Evolutionary conservation across 331 rosid species (phyloP).

Genomic region (Arachis monticola): DNA sequence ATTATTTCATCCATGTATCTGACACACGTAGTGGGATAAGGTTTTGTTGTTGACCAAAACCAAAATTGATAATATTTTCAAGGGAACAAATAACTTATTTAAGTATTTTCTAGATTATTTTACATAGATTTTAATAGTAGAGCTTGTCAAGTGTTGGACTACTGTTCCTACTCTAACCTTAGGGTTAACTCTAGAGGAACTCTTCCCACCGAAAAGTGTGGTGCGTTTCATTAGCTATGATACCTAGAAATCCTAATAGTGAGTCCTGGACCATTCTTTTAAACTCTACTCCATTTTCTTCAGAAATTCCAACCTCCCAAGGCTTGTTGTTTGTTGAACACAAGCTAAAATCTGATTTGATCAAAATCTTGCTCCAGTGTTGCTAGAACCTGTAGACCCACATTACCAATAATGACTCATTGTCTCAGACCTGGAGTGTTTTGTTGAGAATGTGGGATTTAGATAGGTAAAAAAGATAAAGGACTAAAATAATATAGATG

Average conservation of each 20-base stretch:
- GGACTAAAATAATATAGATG: no score
- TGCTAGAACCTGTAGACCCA: conserved; percentile 19
- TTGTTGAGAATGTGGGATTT: no score
- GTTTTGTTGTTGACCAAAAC: no score
- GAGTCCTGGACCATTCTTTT: not conserved
- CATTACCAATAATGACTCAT: not conserved
- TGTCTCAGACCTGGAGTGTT: not conserved
- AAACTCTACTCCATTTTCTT: conserved; percentile 2
- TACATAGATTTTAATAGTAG: not conserved
- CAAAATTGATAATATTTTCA: no score
- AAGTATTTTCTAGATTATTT: no score
- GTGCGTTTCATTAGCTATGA: conserved; percentile 11
- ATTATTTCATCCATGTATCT: not conserved
- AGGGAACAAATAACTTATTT: no score
- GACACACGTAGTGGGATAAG: no score
- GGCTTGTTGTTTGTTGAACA: conserved; percentile 21
- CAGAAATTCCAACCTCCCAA: conserved; percentile 11
- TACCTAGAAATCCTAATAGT: conserved; percentile 18
- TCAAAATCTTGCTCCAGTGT: conserved; percentile 18
- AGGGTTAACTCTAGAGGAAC: conserved; percentile 1
- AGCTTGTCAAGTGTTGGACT: conserved; percentile 2
- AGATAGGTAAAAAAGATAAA: no score
- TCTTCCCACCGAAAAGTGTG: not conserved
- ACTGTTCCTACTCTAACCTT: conserved; percentile 11
- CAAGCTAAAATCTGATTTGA: not conserved